Conservation (phyloP, 2,329 filamentous ascomycete species). For the Colletotrichum sp. region DNA sequence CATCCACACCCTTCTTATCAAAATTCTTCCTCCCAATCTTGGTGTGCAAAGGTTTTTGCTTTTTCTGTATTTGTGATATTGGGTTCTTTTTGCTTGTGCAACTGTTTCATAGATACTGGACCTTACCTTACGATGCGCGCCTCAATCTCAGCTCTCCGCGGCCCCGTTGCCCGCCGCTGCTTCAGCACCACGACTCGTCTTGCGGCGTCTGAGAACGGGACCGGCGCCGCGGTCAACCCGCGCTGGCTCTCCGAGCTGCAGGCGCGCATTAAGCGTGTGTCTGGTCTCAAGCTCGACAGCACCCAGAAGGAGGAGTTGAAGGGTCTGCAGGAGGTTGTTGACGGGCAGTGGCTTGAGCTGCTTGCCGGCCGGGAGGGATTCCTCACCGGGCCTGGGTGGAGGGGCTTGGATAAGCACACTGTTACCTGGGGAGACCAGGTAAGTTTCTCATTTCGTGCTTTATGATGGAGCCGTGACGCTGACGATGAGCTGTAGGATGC, state of each 20-base stretch:
- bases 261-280: conserved; percentile 21
- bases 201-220: not conserved
- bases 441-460: too few relatives aligned
- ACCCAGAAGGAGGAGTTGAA: not conserved
- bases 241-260: conserved; percentile 32
- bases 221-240: conserved; percentile 19
- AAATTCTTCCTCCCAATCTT: not conserved
- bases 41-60: not conserved
- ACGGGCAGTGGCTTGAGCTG: conserved; percentile 69
- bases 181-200: not conserved
- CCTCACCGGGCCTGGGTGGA: conserved; percentile 61
- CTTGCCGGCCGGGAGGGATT: conserved; percentile 78
- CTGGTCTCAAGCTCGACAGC: not conserved
- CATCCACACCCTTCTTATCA: not conserved
- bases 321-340: conserved; percentile 1
- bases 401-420: conserved; percentile 67
- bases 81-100: not conserved
- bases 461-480: too few relatives aligned
- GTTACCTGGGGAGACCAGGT: conserved; percentile 90
- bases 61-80: not conserved
- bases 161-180: not conserved
- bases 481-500: conserved; percentile 6
- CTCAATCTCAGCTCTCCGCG: not conserved
- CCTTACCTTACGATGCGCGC: not conserved
- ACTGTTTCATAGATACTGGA: not conserved